These are phyloP conservation scores for Globisporangium perplexum DNA, from an alignment of 352 stramenopile genomes.

Conservation along the genomic window DNA sequence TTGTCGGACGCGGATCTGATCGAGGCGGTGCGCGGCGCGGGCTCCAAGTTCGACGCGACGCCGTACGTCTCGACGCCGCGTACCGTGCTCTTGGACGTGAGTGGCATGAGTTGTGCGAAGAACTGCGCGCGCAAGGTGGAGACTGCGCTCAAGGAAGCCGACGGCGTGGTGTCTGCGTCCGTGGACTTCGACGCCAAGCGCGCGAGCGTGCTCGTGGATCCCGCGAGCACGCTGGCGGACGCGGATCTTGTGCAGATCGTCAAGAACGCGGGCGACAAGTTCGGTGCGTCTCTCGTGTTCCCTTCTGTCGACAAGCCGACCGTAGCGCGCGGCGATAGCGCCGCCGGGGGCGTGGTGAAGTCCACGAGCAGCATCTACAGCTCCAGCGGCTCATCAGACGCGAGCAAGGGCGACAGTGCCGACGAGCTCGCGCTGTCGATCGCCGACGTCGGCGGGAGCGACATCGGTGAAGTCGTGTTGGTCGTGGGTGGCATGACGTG, in stretches of 20 bases:
- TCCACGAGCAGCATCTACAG: slow-evolving; percentile 5
- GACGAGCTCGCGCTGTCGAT: slow-evolving; percentile 36
- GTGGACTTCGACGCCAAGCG: slow-evolving; percentile 66
- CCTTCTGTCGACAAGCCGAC: neutral
- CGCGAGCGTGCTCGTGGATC: slow-evolving; percentile 55
- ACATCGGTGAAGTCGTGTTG: slow-evolving; percentile 60
- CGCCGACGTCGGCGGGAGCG: slow-evolving; percentile 16
- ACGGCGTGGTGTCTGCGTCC: slow-evolving; percentile 59
- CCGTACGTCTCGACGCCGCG: slow-evolving; percentile 28
- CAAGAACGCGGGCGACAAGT: slow-evolving; percentile 31
- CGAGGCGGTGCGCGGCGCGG: slow-evolving; percentile 35
- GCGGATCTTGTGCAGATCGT: slow-evolving; percentile 55
- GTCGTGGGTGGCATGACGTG: slow-evolving; percentile 90
- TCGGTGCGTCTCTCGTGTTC: slow-evolving; percentile 8
- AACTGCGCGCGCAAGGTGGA: slow-evolving; percentile 74
- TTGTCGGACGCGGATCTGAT: slow-evolving; percentile 57
- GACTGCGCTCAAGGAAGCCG: slow-evolving; percentile 35
- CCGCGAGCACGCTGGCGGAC: slow-evolving; percentile 51
- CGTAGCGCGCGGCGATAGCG: neutral
- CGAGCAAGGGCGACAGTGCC: slow-evolving; percentile 6
- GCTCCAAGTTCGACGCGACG: slow-evolving; percentile 61
- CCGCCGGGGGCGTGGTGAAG: slow-evolving; percentile 1
- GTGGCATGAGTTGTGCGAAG: slow-evolving; percentile 63
- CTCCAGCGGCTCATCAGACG: slow-evolving; percentile 4
- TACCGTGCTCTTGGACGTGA: slow-evolving; percentile 44